phyloP scores from a whole-genome alignment of 108 stramenopile species.

The Aurantiochytrium sp. region DNA sequence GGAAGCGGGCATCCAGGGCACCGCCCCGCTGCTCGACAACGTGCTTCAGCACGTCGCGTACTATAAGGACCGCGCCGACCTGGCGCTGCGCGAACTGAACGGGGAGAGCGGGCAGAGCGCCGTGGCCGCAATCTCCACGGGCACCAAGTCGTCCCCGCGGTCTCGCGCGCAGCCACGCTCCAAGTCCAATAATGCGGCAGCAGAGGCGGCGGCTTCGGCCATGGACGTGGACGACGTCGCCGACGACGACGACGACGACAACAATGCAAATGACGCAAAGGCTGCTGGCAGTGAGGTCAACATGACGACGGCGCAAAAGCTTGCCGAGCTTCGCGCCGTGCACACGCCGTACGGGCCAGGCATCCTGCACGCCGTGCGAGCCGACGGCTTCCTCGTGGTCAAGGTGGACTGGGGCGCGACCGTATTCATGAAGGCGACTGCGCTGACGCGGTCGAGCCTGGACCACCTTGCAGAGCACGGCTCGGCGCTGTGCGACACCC shows the following conservation, averaged over 20 bases:
- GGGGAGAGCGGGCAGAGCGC: no score
- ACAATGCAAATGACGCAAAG: not conserved
- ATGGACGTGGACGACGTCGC: not conserved
- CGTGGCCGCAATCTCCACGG: no score
- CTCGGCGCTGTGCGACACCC: not conserved
- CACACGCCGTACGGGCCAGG: not conserved
- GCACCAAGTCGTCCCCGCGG: not conserved
- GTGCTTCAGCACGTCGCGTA: not conserved
- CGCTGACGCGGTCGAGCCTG: not conserved
- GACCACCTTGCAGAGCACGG: not conserved
- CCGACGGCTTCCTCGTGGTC: not conserved
- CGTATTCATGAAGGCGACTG: not conserved
- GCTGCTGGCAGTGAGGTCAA: no score
- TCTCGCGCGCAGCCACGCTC: not conserved
- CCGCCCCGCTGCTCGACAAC: not conserved
- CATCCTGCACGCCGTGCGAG: not conserved
- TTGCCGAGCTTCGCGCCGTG: not conserved
- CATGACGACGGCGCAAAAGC: not conserved
- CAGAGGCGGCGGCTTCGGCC: not conserved
- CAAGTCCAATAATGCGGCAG: not conserved
- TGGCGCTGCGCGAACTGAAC: not conserved
- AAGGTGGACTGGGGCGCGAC: slow-evolving; percentile 13
- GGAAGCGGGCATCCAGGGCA: not conserved
- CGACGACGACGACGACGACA: not conserved
- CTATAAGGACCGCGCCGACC: not conserved